Evolutionary conservation across 1,284 basidiomycete species (phyloP), one percentile per base, ranked within the genome.

Genomic region (Boletus mariae): DNA sequence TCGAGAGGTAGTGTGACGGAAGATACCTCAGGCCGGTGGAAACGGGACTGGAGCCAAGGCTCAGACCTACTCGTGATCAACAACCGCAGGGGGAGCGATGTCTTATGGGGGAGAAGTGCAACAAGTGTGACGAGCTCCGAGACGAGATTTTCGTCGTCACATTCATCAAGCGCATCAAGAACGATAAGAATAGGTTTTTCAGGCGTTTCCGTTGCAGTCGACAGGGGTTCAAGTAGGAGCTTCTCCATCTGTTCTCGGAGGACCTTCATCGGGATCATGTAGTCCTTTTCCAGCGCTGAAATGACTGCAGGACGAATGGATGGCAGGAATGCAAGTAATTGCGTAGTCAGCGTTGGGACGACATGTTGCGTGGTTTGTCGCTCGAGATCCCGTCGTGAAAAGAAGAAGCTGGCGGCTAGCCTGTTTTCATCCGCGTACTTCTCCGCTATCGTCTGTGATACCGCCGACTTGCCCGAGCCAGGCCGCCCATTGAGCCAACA

Each of bases 141-240:
- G 12, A 47, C 46, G n/a, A 47, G 46, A 4, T 20, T 28, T 9
- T 37, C 34, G 7, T 62, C 57, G n/a, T 62, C 62, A n/a, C 61
- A 65, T 17, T 62, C 61, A 17, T 63, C 61, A 11, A 63, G 56
- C 12, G 61, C 52, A n/a, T 65, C 63, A 1, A 63, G 37, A 1
- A 65, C 20, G n/a, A 65, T 10, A 1, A 63, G 43, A 28, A 56
- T 15, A 0, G 61, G 53, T 31, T 43, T 20, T 2, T 6, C n/a
- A 23, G 25, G 5, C 15, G 31, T 17, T 47, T 38, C 12, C 17
- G 10, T 40, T 26, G 23, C 37, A 7, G 34, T 50, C 8, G 60
- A 61, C 6, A 62, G 29, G 9, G 58, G 55, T 10, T 49, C 55
- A 1, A 56, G 17, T 3, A 62, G 26, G 3, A 64, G 37, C 31